Base-by-base conservation (phyloP, 1,284 basidiomycete species). In the Cutaneotrichosporon sp. region DNA sequence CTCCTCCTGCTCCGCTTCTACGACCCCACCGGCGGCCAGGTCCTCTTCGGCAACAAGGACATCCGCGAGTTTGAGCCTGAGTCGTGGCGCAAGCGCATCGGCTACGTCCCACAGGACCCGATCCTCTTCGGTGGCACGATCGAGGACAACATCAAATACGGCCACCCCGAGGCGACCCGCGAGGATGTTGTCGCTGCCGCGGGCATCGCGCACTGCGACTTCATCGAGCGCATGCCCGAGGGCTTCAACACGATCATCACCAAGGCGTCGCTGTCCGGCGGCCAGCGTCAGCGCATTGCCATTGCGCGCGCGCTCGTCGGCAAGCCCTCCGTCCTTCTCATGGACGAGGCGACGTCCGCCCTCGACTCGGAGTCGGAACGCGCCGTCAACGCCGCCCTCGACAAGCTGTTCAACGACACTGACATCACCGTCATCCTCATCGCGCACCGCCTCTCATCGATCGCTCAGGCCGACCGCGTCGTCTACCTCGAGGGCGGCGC, bases 1-100 rank as follows among this genome's bases (percentile, higher is more conserved):
- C 87, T 89, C 5, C 85, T 93, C n/a, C 85, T 93, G 13, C 88
- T 92, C 71, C 87, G 91, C 10, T 93, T 94, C 83, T 95, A 95
- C 76, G 94, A 97, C 71, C 92, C 92, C 2, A 81, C 84, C 0
- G 77, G 78, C 0, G 95, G 95, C 10, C 69, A 75, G 18, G 87
- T 97, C 71, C 85, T 83, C 60, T 84, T 97, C 20, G 93, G 95
- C 66, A 90, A 90, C 13, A 74, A 84, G 52, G 84, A 95, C 71
- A 84, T 88, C 2, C 81, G 93, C 57, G 94, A 95, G 72, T 79
- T 95, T 56, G 69, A 74, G 20, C 77, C 77, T 65, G 89, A 86
- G 69, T 95, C 92, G 88, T 83, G 95, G 61, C 87, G 94, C 55
- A 84, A 86, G 0, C 91, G 95, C 71, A 95, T 97, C 67, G 94